Evolutionary conservation across 139 green algal species (phyloP), one percentile per base, ranked within the genome.

Genomic region (Zygnema circumcarinatum): DNA sequence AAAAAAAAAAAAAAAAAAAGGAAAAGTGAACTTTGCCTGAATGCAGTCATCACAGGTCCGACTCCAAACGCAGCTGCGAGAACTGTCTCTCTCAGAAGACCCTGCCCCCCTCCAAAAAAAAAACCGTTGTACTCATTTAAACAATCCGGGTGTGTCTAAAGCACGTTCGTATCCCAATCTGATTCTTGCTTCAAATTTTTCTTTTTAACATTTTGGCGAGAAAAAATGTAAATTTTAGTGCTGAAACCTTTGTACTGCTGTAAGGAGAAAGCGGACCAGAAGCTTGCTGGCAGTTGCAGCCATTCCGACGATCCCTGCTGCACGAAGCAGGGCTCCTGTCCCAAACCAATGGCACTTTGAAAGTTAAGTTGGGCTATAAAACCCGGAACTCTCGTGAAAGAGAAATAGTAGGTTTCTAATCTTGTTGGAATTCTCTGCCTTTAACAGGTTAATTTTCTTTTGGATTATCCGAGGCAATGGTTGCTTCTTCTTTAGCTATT

Each of bases 41-140:
- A 92, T 0, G 87, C 89, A 42, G 91, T 90, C 25, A 84, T 84
- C 3, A 91, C 88, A 41, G 89, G 67, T 7, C 89, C 89, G 21
- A 92, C 88, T 20, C 89, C 89, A 84, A 92, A 93, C 2, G 79
- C 87, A 20, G 88, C 78, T 2, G 89, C 89, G 1, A 92, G 7
- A 11, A 40, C 42, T 32, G 33, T 90, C 42, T 92, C 88, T 78
- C 88, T 54, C 38, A 85, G 38, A 22, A 88, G n/a, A 21, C 88
- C 88, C 68, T 91, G 87, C 35, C 69, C 69, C 68, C 20, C 35
- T 36, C 67, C 7, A n/a, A 38, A 38, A 32, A 31, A 40, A 73
- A 85, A 33, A 20, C 74, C 74, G n/a, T 22, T 3, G 67, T n/a
- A 86, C 21, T 29, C 21, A 87, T 56, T 22, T 21, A 21, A 31